Base-by-base conservation (phyloP, 805 yeast genomes). In the Starmerella roubikii region DNA sequence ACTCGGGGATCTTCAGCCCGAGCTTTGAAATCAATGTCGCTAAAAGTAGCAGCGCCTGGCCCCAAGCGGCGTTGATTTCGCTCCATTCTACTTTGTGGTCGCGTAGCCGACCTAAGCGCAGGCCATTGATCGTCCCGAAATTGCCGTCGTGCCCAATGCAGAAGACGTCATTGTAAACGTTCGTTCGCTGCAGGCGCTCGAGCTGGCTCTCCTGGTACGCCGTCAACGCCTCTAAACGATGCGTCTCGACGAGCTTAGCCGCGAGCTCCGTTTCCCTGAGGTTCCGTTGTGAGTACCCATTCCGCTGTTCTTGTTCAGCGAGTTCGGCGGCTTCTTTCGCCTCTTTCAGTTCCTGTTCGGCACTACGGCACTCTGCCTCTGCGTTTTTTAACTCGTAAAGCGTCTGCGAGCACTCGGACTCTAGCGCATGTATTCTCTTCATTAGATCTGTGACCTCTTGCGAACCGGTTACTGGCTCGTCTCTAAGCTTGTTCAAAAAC, bases 21-120 rank as follows among this genome's bases (percentile, higher is more conserved):
- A 84, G 62, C 32, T 76, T 65, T 11, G 71, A 62, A 1, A 71
- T 58, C 3, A 85, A 66, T 1, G 88, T 81, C 0, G 77, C 67
- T 23, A 86, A 54, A 16, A 88, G 58, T 11, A 84, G 59, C 2
- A 82, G 70, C 2, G 86, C 61, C 48, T 86, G 94, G 0, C 97
- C 97, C 50, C 86, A 60, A 0, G 93, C 95, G 2, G 93, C 91
- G 54, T 85, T 86, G 31, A 84, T 77, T 51, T 86, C 97, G 39
- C 82, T 73, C 93, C 94, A 84, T 2, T 93, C 78, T 0, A 86
- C 81, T 43, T 67, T 70, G 38, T 62, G 58, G 7, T 66, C 69
- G 30, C 70, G 72, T 34, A 73, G 56, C 12, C 74, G 65, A 0
- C 97, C 97, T n/a, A 88, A 56, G 40, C 94, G 60, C 20, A 83